phyloP scores from a whole-genome alignment of 352 stramenopile genomes.

The Pythium sukuiense region DNA sequence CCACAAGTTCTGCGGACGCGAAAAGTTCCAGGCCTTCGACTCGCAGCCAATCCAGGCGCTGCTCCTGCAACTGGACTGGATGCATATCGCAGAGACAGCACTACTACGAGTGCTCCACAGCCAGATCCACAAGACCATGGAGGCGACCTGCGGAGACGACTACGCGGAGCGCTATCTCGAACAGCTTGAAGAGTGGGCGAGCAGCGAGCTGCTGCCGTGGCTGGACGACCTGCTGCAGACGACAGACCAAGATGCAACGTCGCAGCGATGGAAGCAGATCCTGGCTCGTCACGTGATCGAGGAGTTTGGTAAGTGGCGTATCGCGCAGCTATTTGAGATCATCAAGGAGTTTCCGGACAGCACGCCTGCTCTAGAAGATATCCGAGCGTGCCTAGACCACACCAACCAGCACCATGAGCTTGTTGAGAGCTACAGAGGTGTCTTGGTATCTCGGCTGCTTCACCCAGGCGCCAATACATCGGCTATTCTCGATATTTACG shows the following conservation, averaged over 20 bases:
- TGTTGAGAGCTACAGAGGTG: slow-evolving; percentile 69
- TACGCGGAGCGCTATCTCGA: slow-evolving; percentile 48
- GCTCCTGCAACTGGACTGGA: slow-evolving; percentile 60
- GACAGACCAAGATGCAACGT: background rate
- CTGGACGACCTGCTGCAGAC: slow-evolving; percentile 50
- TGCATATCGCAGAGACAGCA: slow-evolving; percentile 49
- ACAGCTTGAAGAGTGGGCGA: slow-evolving; percentile 53
- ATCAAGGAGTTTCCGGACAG: slow-evolving; percentile 97
- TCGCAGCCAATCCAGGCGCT: slow-evolving; percentile 46
- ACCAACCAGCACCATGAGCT: slow-evolving; percentile 87
- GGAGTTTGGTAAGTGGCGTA: slow-evolving; percentile 77
- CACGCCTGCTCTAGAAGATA: slow-evolving; percentile 64
- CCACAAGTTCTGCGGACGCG: slow-evolving; percentile 53
- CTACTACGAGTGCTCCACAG: slow-evolving; percentile 51
- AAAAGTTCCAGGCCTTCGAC: slow-evolving; percentile 57
- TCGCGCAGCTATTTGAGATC: slow-evolving; percentile 96
- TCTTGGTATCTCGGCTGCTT: slow-evolving; percentile 86
- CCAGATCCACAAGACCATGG: slow-evolving; percentile 55
- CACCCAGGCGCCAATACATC: slow-evolving; percentile 95
- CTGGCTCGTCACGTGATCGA: slow-evolving; percentile 51
- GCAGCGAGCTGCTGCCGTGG: slow-evolving; percentile 57
- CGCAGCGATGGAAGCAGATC: slow-evolving; percentile 43
- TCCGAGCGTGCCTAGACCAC: slow-evolving; percentile 72
- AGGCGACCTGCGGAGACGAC: slow-evolving; percentile 46
- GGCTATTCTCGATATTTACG: slow-evolving; percentile 98